Percentiles rank a stretch among this genome's conserved stretches.
Conservation (phyloP, 2,329 filamentous ascomycete species). For the Nannizziopsis barbatae region DNA sequence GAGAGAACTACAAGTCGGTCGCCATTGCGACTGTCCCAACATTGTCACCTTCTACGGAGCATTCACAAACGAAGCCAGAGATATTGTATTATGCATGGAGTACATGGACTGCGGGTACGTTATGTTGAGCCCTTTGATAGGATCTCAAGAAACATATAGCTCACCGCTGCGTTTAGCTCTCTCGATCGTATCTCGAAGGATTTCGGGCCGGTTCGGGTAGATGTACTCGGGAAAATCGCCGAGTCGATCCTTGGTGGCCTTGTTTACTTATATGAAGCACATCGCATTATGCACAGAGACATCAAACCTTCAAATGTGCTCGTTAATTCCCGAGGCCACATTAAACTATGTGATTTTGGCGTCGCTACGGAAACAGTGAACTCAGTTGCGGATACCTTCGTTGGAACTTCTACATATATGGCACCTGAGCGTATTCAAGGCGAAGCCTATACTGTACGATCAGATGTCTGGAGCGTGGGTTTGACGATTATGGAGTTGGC, state of each 20-base stretch:
- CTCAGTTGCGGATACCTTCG: slow-evolving; percentile 95
- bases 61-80: slow-evolving; percentile 89
- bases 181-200: slow-evolving; percentile 88
- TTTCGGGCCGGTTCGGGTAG: slow-evolving; percentile 88
- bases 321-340: slow-evolving; percentile 83
- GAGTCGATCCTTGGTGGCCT: slow-evolving; percentile 88
- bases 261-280: slow-evolving; percentile 86
- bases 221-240: slow-evolving; percentile 94
- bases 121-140: slow-evolving; percentile 6
- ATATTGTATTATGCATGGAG: slow-evolving; percentile 99
- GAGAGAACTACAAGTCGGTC: slow-evolving; percentile 94
- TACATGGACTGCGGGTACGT: slow-evolving; percentile 98
- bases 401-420: slow-evolving; percentile 98
- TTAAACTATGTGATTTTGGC: slow-evolving; percentile 97
- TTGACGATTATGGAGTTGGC: slow-evolving; percentile 92
- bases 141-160: slow-evolving; percentile 13
- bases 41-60: slow-evolving; percentile 98
- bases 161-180: slow-evolving; percentile 46
- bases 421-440: slow-evolving; percentile 95
- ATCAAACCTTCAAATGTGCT: slow-evolving; percentile 98
- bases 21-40: slow-evolving; percentile 90
- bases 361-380: slow-evolving; percentile 98
- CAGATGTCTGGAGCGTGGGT: slow-evolving; percentile 97
- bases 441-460: slow-evolving; percentile 93
- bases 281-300: slow-evolving; percentile 98